Base-by-base conservation (phyloP, 441 rosid genomes). In the Pelargonium myrrhifolium region DNA sequence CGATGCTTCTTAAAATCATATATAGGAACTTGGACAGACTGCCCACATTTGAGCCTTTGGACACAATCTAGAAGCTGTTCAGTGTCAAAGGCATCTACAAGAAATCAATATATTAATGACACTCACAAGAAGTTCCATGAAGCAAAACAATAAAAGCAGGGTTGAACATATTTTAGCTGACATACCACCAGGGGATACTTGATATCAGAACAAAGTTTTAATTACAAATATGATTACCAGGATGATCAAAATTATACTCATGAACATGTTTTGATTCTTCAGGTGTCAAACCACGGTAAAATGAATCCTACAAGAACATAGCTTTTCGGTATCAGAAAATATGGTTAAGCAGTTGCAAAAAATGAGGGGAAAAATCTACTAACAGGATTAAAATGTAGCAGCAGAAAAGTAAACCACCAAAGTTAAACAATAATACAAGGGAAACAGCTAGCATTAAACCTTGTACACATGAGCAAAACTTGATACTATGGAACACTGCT, bases 201-300 rank as follows among this genome's bases (percentile, higher is more conserved):
- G 9, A 10, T 31, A 39, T 7, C 17, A 24, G 35, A 4, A 67
- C 49, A 9, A 15, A 10, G 65, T 22, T 55, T 58, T 62, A 74
- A 43, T n/a, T 21, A 66, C 37, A 53, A 8, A 65, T 43, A 62
- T 20, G 28, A 22, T 64, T 83, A 93, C 97, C 99, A 61, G 99
- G 97, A 73, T 93, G 99, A 68, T 93, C 99, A 75, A 93, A 93
- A 84, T 93, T 93, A 75, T 93, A 93, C 80, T 93, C 99, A 18
- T 89, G 95, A 37, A 83, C 99, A 56, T 85, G 89, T 65, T 81
- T 76, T 40, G 83, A 73, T 78, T 93, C 97, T 75, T 85, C 89
- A 68, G 89, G 78, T 4, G 89, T 93, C 79, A 93, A 71, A 62
- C 99, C 99, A 61, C 96, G 95, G 70, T 93, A 93, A 78, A 93